Percentiles rank a stretch among this genome's conserved stretches.
Evolutionary conservation across 768 basidiomycete genomes (phyloP).

Genomic region (Holtermannia corniformis): DNA sequence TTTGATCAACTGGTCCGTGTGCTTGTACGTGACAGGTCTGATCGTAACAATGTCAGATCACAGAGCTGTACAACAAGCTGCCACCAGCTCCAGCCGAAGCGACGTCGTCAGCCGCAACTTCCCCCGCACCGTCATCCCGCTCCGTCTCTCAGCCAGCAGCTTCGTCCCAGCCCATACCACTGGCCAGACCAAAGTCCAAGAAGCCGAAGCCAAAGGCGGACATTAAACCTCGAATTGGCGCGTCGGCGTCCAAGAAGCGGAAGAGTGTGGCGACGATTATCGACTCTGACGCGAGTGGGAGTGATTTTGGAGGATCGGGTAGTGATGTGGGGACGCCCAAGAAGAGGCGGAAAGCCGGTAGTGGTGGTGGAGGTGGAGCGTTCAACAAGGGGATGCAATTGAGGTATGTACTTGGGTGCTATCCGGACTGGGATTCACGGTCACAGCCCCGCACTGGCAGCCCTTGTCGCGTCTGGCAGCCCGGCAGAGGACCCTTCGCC

Average conservation of each 20-base stretch:
- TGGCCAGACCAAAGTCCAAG: conserved; percentile 7
- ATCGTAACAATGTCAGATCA: conserved; percentile 17
- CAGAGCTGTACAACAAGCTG: conserved; percentile 26
- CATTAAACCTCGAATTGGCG: conserved; percentile 3
- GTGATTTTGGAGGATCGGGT: not conserved
- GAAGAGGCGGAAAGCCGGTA: conserved; percentile 44
- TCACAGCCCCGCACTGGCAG: conserved; percentile 60
- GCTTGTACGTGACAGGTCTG: not conserved
- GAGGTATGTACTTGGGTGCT: conserved; percentile 35
- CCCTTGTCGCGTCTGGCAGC: conserved; percentile 46
- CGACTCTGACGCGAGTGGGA: not conserved
- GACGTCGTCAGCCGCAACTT: not conserved
- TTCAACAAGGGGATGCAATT: conserved; percentile 48
- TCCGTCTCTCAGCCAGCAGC: conserved; percentile 7
- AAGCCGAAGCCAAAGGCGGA: conserved; percentile 14
- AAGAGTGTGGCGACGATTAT: conserved; percentile 6
- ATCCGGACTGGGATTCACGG: not conserved
- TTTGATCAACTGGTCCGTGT: conserved; percentile 60
- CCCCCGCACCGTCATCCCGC: conserved; percentile 4
- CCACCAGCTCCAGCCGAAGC: conserved; percentile 8
- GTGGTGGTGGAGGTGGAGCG: conserved; percentile 23
- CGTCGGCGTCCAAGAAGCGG: conserved; percentile 4
- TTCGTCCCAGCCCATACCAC: conserved; percentile 19
- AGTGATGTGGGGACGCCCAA: not conserved
- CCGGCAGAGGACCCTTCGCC: conserved; percentile 30